phyloP scores from a whole-genome alignment of 352 stramenopile genomes.

The Thraustochytrium striatum region DNA sequence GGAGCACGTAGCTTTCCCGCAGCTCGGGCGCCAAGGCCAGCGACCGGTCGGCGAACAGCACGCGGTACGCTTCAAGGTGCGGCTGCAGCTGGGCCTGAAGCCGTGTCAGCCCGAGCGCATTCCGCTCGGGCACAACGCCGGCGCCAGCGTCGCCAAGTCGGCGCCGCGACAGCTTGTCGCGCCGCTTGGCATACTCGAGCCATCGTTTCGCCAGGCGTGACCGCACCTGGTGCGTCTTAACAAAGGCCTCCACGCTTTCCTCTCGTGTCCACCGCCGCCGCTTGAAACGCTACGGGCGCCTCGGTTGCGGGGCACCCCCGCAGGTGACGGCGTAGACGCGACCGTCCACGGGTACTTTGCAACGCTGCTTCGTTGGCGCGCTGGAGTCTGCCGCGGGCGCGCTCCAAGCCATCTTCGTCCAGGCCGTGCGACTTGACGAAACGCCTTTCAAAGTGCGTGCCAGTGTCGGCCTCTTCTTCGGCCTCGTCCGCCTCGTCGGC shows the following conservation, averaged over 20 bases:
- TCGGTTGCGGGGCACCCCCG: neutral
- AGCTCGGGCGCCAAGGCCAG: conserved; percentile 41
- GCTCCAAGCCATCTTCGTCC: conserved; percentile 1
- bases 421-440: neutral
- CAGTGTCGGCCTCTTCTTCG: neutral
- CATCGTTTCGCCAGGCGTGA: neutral
- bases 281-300: neutral
- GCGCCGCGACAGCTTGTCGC: neutral
- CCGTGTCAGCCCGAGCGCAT: conserved; percentile 2
- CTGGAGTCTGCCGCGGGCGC: neutral
- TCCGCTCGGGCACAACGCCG: neutral
- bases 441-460: neutral
- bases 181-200: conserved; percentile 30
- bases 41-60: conserved; percentile 9
- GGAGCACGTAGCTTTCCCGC: conserved; percentile 53
- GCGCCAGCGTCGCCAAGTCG: conserved; percentile 14
- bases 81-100: neutral
- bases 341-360: neutral
- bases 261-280: neutral
- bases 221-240: neutral
- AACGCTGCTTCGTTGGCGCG: neutral
- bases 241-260: neutral
- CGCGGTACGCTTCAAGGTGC: neutral
- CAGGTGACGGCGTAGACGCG: neutral
- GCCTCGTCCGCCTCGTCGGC: neutral